Base-by-base conservation (phyloP, 805 yeast species). In the Komagataella mondaviorum region DNA sequence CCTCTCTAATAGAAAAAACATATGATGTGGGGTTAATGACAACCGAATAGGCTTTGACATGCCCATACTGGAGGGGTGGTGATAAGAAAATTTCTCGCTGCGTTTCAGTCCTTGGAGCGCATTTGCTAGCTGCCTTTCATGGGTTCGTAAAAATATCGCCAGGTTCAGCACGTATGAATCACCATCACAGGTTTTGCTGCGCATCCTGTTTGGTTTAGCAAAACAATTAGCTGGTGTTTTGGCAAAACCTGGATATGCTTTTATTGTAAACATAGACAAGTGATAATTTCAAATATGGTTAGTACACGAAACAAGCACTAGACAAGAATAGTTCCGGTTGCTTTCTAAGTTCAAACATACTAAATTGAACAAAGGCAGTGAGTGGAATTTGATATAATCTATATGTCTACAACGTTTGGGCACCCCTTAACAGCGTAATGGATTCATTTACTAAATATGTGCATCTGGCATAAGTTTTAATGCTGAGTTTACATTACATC, bases 11-110 rank as follows among this genome's bases (percentile, higher is more conserved):
- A 81, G 68, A 57, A 75, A 81, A 59, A 78, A 82, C 24, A 81
- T 66, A 60, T 82, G 87, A 60, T 81, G 88, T 23, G 80, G 66
- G 16, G 85, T 79, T 50, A 82, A 66, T 12, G 77, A 73, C 20
- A 82, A 66, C 53, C 85, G 64, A 12, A 77, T 74, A 0, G 85
- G 83, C 57, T 78, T 80, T 6, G 59, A 49, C 14, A 58, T 49
- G 23, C 30, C 23, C 16, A 17, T 20, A 18, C 16, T 20, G 22
- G 47, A 23, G 23, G 36, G 24, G 43, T 16, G 10, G 47, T 46
- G 23, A 16, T 39, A 14, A 4, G 30, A 10, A 8, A 20, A 49
- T 14, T 56, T 53, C n/a, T 59, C 53, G 6, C 61, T 56, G 55
- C 75, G 77, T 56, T 76, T 73, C 59, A 76, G 78, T 17, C 79